Evolutionary conservation across 2,329 filamentous ascomycete genomes (phyloP).

Genomic region (Penicillium brasilianum): DNA sequence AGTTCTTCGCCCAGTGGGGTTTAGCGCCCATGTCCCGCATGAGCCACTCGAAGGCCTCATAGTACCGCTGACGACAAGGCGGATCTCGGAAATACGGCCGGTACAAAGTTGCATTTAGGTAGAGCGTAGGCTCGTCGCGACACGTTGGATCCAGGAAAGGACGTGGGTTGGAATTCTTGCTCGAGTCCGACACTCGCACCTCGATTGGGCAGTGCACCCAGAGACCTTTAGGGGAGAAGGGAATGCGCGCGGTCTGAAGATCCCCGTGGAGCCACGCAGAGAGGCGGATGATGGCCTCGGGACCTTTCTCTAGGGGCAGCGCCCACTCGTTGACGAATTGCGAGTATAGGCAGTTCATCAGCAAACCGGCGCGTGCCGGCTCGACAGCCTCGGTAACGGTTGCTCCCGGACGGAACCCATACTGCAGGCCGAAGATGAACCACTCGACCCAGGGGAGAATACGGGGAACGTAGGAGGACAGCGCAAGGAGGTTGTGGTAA

Average conservation of each 20-base stretch:
- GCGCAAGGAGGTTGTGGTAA: constrained; percentile 87
- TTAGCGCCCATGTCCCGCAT: constrained; percentile 83
- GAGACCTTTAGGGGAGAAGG: constrained; percentile 76
- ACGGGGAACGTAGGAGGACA: constrained; percentile 76
- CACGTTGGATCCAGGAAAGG: constrained; percentile 76
- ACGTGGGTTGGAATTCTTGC: constrained; percentile 54
- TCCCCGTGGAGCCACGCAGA: constrained; percentile 85
- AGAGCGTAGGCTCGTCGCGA: constrained; percentile 73
- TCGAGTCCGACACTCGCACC: constrained; percentile 81
- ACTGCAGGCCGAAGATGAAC: constrained; percentile 98
- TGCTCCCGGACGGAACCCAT: constrained; percentile 76
- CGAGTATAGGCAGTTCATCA: constrained; percentile 98
- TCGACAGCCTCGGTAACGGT: constrained; percentile 75
- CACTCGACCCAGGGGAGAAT: constrained; percentile 89
- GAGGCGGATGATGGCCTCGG: constrained; percentile 81
- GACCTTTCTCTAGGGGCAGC: constrained; percentile 80
- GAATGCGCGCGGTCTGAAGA: constrained; percentile 71
- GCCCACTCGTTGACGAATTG: constrained; percentile 99
- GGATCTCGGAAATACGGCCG: constrained; percentile 79
- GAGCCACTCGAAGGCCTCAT: constrained; percentile 86
- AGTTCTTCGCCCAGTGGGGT: constrained; percentile 96
- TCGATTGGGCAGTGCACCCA: constrained; percentile 91
- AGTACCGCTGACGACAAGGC: constrained; percentile 76
- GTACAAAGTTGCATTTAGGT: constrained; percentile 89
- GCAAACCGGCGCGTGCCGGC: constrained; percentile 75